Conservation (phyloP, 176 grass and related monocot genomes). For the Raddia distichophylla region DNA sequence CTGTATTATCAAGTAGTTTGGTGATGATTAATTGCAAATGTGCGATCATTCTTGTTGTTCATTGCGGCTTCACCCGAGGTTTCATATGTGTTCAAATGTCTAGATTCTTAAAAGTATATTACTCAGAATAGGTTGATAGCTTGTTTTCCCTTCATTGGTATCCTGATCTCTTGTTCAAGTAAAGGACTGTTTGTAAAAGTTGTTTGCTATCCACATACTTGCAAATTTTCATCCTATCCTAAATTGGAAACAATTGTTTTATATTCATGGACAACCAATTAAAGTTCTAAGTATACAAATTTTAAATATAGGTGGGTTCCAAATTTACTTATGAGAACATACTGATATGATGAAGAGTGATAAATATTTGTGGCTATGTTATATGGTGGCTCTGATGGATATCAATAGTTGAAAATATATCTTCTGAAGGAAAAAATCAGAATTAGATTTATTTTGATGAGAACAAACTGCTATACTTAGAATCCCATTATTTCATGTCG, state of each 20-base stretch:
- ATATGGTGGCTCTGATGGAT: not conserved
- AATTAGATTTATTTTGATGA: not conserved
- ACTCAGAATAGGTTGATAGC: not conserved
- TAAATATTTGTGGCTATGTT: not conserved
- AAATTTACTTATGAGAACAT: not conserved
- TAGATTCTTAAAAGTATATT: not conserved
- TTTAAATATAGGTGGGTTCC: too few relatives aligned
- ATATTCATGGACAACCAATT: not conserved
- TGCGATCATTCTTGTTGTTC: constrained; percentile 27
- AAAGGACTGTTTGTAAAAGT: not conserved
- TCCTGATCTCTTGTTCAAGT: constrained; percentile 6
- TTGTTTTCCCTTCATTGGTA: not conserved
- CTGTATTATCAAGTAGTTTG: constrained; percentile 11
- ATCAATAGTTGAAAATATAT: not conserved
- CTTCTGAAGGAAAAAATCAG: not conserved
- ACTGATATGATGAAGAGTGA: not conserved
- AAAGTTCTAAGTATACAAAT: not conserved
- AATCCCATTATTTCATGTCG: not conserved
- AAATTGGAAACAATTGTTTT: not conserved
- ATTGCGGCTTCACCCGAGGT: not conserved
- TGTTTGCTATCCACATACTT: not conserved
- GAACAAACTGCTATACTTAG: not conserved
- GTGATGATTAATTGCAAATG: not conserved
- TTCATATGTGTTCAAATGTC: not conserved
- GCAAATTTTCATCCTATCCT: constrained; percentile 14